Percentiles rank a stretch among this genome's conserved stretches.
Conservation (phyloP, 2,329 filamentous ascomycete species). For the Colletotrichum destructivum region DNA sequence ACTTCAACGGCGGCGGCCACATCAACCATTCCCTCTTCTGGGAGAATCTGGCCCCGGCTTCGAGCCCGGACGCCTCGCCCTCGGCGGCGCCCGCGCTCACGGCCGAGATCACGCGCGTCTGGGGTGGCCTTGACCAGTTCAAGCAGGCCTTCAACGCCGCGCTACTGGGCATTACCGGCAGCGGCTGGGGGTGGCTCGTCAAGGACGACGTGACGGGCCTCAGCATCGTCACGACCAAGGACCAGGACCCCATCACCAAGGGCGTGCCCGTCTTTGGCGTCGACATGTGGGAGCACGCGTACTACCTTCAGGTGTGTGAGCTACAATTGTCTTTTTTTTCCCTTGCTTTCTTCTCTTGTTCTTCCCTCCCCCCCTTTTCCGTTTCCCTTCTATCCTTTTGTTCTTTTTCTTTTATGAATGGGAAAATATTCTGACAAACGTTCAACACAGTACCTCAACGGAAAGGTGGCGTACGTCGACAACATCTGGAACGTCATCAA, state of each 20-base stretch:
- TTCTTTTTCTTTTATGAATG: too few species aligned
- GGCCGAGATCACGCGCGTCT: slow-evolving; percentile 74
- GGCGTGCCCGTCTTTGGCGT: slow-evolving; percentile 81
- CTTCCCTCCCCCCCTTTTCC: too few species aligned
- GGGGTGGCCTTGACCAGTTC: slow-evolving; percentile 79
- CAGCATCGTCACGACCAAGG: slow-evolving; percentile 85
- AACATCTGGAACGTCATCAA: slow-evolving; percentile 86
- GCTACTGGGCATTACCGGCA: slow-evolving; percentile 82
- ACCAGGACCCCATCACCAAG: slow-evolving; percentile 82
- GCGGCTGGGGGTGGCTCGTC: slow-evolving; percentile 91
- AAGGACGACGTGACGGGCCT: slow-evolving; percentile 73
- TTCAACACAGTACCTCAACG: slow-evolving; percentile 75
- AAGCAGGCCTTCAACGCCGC: slow-evolving; percentile 75
- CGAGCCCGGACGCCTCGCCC: slow-evolving; percentile 69
- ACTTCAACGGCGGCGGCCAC: slow-evolving; percentile 93
- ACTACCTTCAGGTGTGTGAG: slow-evolving; percentile 80
- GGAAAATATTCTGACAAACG: too few species aligned
- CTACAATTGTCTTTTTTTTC: neutral
- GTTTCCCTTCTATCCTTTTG: too few species aligned
- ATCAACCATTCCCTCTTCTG: slow-evolving; percentile 96
- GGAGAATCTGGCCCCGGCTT: slow-evolving; percentile 81
- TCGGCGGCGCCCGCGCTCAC: slow-evolving; percentile 71
- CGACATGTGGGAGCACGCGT: slow-evolving; percentile 96
- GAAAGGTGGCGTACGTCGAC: slow-evolving; percentile 81
- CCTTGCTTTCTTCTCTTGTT: too few species aligned